Conservation (phyloP, 768 basidiomycete genomes). For the Rhizopogon sp. region DNA sequence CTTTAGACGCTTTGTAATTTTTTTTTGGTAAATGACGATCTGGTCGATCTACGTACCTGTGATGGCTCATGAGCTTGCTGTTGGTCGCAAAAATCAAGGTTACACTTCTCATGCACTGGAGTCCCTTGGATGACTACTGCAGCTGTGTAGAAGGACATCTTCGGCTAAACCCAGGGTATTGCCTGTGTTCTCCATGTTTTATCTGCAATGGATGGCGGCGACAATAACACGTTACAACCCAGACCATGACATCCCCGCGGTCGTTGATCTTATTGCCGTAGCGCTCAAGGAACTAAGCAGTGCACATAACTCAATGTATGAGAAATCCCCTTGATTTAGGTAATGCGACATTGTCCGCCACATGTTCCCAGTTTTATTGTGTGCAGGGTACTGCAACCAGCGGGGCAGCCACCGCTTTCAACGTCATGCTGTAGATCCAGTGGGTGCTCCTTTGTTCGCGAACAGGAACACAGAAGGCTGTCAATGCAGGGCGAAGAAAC, state of each 20-base stretch:
- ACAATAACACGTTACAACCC: not conserved
- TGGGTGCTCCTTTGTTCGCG: not conserved
- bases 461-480: not conserved
- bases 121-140: no score
- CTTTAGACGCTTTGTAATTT: not conserved
- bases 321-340: no score
- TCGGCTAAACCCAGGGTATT: not conserved
- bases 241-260: not conserved
- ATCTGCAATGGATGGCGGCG: not conserved
- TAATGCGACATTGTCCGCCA: no score
- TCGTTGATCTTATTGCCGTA: not conserved
- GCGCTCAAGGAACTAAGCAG: not conserved
- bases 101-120: not conserved
- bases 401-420: not conserved
- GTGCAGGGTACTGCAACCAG: no score
- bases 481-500: not conserved
- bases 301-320: no score
- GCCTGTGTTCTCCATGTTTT: not conserved
- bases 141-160: not conserved
- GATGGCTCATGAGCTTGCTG: not conserved
- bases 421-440: not conserved
- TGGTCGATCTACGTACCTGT: not conserved
- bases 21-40: not conserved
- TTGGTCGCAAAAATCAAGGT: not conserved
- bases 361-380: no score